Base-by-base conservation (phyloP, 2,329 filamentous ascomycete species). In the Lachnellula subtilissima region DNA sequence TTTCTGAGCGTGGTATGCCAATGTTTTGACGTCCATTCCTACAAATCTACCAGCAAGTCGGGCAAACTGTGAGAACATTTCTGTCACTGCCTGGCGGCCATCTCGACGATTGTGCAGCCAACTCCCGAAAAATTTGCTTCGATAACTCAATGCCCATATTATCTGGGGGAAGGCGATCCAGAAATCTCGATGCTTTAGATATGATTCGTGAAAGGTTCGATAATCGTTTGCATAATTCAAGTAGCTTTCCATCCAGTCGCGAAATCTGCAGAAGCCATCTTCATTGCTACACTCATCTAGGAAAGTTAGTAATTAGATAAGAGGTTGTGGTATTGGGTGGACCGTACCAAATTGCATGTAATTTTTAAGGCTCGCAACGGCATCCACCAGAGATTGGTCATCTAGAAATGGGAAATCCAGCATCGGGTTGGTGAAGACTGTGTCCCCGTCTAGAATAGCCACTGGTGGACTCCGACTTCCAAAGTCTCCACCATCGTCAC, bases 131-230 rank as follows among this genome's bases (percentile, higher is more conserved):
- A 67, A 70, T 15, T 71, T 80, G 78, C 73, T 76, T 55, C 75
- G 72, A 36, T 62, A 66, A 48, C 64, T 69, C 22, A 77, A 64
- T 8, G 67, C 66, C 65, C 69, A 74, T 17, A 83, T 71, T 9
- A 85, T 62, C 0, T 79, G 76, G 0, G 83, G 80, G 25, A 86
- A 72, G 2, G 67, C 58, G 35, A 68, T 61, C 83, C 83, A 86
- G 60, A 86, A 79, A 3, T 71, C 64, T 36, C 67, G 72, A 55
- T 83, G 71, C 35, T 72, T 70, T 15, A 67, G 69, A 54, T 75
- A 78, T 2, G 76, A 75, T 25, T 76, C 71, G n/a, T 75, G 65
- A 5, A 76, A 71, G 3, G 65, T 63, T 11, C 71, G 65, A 23
- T 69, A 64, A 17, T 64, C 62, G 36, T 64, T 66, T 37, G 74